phyloP scores from a whole-genome alignment of 2,329 filamentous ascomycete genomes.

The Dendrostoma leiphaemia region DNA sequence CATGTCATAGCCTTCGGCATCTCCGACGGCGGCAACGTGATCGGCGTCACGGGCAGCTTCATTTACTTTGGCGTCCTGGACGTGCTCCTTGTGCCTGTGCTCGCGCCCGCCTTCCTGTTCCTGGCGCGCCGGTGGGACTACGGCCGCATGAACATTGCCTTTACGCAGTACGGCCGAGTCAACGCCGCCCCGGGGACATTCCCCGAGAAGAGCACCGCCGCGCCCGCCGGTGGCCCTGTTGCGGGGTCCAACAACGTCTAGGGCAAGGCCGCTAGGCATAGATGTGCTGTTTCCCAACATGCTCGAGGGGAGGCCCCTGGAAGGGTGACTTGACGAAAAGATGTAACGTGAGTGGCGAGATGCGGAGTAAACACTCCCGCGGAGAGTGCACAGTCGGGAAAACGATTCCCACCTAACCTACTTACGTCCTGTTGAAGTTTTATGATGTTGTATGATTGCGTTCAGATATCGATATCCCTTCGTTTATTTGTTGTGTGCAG shows the following conservation, averaged over 20 bases:
- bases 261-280: too few species aligned
- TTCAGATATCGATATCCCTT: constrained; percentile 8
- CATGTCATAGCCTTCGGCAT: constrained; percentile 55
- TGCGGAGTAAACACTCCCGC: neutral
- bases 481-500: neutral
- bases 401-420: neutral
- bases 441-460: neutral
- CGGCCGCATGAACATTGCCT: constrained; percentile 46
- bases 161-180: constrained; percentile 55
- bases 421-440: neutral
- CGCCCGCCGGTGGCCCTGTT: constrained; percentile 22
- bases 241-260: constrained; percentile 8
- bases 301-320: neutral
- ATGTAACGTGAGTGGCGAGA: neutral
- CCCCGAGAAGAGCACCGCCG: constrained; percentile 42
- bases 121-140: constrained; percentile 52
- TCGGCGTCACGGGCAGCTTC: constrained; percentile 42
- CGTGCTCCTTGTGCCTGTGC: constrained; percentile 43
- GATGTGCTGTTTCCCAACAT: too few species aligned
- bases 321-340: neutral
- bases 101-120: constrained; percentile 41
- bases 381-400: too few species aligned
- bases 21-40: constrained; percentile 49
- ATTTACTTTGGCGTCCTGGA: constrained; percentile 57
- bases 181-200: constrained; percentile 36